Percentiles rank a stretch among this genome's conserved stretches.
Evolutionary conservation across 108 stramenopile genomes (phyloP).

Genomic region (Nitzschia palea): DNA sequence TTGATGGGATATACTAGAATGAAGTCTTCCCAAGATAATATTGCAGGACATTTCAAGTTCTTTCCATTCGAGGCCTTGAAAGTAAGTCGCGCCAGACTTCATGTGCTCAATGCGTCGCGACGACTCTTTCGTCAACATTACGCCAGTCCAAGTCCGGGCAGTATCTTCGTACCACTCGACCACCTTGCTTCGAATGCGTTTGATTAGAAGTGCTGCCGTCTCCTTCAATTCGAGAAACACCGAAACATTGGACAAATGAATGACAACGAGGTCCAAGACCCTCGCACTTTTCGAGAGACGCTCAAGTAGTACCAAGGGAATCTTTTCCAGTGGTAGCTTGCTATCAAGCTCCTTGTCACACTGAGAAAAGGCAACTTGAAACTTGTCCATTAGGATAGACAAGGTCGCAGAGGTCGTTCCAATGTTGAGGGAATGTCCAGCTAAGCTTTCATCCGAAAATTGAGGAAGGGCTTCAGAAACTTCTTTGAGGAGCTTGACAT

Average conservation of each 20-base stretch:
- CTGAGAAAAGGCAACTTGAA: neutral
- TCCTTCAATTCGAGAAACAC: neutral
- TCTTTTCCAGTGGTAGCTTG: neutral
- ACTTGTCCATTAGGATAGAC: too few species aligned
- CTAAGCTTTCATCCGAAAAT: neutral
- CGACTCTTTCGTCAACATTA: neutral
- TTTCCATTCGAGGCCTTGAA: slow-evolving; percentile 1
- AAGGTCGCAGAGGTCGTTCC: too few species aligned
- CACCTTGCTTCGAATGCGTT: neutral
- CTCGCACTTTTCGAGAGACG: neutral
- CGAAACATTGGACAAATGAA: neutral
- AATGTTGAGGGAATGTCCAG: neutral
- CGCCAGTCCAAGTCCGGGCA: neutral
- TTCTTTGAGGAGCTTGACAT: neutral
- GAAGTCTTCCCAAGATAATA: neutral
- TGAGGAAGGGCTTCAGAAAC: neutral
- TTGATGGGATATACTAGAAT: neutral
- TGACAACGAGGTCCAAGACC: neutral
- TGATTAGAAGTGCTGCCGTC: neutral
- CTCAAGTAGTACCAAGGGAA: neutral
- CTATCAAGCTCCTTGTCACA: neutral
- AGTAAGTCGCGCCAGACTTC: neutral
- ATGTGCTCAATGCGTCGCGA: neutral
- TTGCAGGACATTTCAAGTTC: slow-evolving; percentile 1
- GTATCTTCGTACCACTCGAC: neutral